Evolutionary conservation across 2,329 filamentous ascomycete genomes (phyloP), one percentile per base, ranked within the genome.

Genomic region (Aspergillus tanneri): DNA sequence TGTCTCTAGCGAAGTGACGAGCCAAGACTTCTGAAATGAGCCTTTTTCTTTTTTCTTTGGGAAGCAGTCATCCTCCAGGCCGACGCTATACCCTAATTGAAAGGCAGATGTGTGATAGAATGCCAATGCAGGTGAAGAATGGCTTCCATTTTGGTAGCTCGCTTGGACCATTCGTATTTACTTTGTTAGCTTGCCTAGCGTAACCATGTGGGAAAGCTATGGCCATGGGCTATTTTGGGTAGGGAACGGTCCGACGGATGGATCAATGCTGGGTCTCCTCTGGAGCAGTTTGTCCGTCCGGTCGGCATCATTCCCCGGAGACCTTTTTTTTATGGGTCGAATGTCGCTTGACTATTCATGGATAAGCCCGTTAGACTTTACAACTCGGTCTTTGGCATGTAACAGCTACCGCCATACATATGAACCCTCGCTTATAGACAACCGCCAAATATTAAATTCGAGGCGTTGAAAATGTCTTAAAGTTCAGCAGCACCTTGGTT

Each of bases 151-250:
- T n/a, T n/a, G n/a, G n/a, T n/a, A n/a, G n/a, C 11, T 32, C 28
- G 28, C 5, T 16, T 32, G n/a, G 19, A n/a, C n/a, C n/a, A n/a
- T 22, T 40, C 37, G 22, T 27, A 27, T 25, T 40, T 7, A 6
- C n/a, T 8, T 16, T 4, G 8, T 25, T 18, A 0, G 3, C 37
- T 27, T 9, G 19, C n/a, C 11, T 22, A 9, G 25, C 37, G 6
- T 14, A 25, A 40, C 22, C 37, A 40, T 40, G 37, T 40, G 37
- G 37, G 19, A 24, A 40, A 40, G 37, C 19, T 27, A 40, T 27
- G 37, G 6, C 37, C 19, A 19, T 1, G 25, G 11, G 10, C 37
- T 40, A 25, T 25, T 27, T 27, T 19, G 18, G 22, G 37, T 3
- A 34, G 14, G 27, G 5, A n/a, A 30, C 11, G 27, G 27, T n/a